These are phyloP conservation scores for Gaultheria prostrata DNA, from an alignment of 148 eudicot genomes.

Conservation along the genomic window DNA sequence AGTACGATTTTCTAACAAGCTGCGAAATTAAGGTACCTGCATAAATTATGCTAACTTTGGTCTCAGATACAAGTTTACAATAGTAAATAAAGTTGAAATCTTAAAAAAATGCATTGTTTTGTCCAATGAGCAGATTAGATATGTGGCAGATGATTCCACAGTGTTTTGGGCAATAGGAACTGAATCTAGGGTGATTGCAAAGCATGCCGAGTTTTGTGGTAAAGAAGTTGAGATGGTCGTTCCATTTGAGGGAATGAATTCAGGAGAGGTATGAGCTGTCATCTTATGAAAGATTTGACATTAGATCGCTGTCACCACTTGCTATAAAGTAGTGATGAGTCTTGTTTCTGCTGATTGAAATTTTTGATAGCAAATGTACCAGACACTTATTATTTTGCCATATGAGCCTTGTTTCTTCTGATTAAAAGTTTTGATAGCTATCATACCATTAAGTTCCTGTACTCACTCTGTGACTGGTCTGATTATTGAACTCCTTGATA, in stretches of 20 bases:
- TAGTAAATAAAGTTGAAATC: no score
- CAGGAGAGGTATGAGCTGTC: conserved; percentile 60
- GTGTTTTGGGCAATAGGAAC: conserved; percentile 91
- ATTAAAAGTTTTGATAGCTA: no score
- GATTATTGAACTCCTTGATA: no score
- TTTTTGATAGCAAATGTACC: background rate
- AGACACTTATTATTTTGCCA: background rate
- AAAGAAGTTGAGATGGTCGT: conserved; percentile 73
- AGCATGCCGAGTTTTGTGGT: conserved; percentile 72
- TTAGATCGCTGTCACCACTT: background rate
- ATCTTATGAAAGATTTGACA: background rate
- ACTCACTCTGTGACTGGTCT: no score
- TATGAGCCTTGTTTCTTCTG: no score
- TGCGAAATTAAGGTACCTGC: conserved; percentile 83
- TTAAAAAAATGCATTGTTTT: background rate
- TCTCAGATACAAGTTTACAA: no score
- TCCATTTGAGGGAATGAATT: conserved; percentile 70
- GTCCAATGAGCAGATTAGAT: conserved; percentile 52
- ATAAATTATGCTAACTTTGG: background rate
- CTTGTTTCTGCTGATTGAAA: background rate
- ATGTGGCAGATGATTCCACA: conserved; percentile 77
- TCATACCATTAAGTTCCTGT: no score
- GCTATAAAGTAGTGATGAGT: background rate
- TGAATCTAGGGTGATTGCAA: conserved; percentile 63
- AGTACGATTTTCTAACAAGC: conserved; percentile 71